Conservation (phyloP, 345 rosid genomes). For the Excoecaria cochinchinensis region DNA sequence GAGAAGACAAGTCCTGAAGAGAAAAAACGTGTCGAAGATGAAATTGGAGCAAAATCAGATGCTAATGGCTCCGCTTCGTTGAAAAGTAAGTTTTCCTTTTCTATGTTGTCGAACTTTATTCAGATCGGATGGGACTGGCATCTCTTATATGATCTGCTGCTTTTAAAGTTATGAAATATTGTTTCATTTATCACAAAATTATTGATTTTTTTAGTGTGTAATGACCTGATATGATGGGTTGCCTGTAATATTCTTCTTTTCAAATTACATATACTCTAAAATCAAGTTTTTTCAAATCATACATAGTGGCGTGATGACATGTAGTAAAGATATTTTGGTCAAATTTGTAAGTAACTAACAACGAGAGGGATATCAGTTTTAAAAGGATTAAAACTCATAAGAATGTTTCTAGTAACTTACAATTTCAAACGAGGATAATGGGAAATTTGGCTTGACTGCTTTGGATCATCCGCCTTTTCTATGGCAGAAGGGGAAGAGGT, state of each 20-base stretch:
- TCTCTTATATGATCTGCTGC: background rate
- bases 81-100: constrained; percentile 44
- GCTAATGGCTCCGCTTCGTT: constrained; percentile 17
- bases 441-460: constrained; percentile 36
- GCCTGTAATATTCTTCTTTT: background rate
- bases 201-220: background rate
- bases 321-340: background rate
- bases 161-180: background rate
- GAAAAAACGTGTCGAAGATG: constrained; percentile 27
- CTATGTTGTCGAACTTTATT: background rate
- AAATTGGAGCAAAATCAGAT: constrained; percentile 27
- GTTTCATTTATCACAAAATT: background rate
- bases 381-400: background rate
- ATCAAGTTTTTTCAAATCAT: background rate
- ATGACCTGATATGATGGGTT: background rate
- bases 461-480: constrained; percentile 48
- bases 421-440: constrained; percentile 18
- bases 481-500: constrained; percentile 68
- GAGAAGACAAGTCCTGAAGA: constrained; percentile 17
- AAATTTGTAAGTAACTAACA: background rate
- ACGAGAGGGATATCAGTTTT: background rate
- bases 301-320: background rate
- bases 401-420: background rate
- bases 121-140: background rate
- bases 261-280: background rate